Conservation (phyloP, 2,329 filamentous ascomycete genomes). For the Allantophomopsis cytisporea region DNA sequence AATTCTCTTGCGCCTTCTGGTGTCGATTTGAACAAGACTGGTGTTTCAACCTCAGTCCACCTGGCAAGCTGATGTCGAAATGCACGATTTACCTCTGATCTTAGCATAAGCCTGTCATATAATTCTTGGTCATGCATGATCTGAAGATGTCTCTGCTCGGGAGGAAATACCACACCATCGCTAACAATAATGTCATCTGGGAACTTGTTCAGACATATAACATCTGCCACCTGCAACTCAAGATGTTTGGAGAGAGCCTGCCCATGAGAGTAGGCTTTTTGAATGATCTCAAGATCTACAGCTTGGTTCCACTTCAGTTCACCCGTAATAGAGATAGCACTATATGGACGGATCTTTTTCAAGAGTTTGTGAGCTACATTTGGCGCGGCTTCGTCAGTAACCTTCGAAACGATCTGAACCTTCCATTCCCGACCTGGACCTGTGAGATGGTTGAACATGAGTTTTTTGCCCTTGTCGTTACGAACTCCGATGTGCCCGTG, state of each 20-base stretch:
- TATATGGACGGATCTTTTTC: conserved; percentile 31
- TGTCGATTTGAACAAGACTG: conserved; percentile 91
- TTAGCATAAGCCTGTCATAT: conserved; percentile 43
- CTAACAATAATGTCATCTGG: conserved; percentile 66
- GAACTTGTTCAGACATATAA: conserved; percentile 60
- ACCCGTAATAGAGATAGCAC: conserved; percentile 36
- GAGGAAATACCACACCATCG: conserved; percentile 55
- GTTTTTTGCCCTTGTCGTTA: too few relatives aligned
- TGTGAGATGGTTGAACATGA: conserved; percentile 13
- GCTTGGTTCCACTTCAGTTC: conserved; percentile 5
- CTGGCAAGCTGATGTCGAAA: conserved; percentile 47
- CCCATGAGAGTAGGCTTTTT: too few relatives aligned
- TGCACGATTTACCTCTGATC: neutral
- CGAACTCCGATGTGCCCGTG: too few relatives aligned
- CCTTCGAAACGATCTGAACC: conserved; percentile 33
- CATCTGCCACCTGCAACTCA: conserved; percentile 47
- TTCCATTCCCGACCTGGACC: conserved; percentile 18
- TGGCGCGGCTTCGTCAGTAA: conserved; percentile 2
- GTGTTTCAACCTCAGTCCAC: conserved; percentile 63
- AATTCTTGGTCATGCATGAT: conserved; percentile 61
- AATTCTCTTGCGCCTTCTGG: conserved; percentile 94
- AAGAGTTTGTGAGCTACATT: conserved; percentile 25
- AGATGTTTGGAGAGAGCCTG: conserved; percentile 13
- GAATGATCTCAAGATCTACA: neutral
- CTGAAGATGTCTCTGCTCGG: conserved; percentile 69